Base-by-base conservation (phyloP, 2,329 filamentous ascomycete species). In the Aspergillus amoenus region DNA sequence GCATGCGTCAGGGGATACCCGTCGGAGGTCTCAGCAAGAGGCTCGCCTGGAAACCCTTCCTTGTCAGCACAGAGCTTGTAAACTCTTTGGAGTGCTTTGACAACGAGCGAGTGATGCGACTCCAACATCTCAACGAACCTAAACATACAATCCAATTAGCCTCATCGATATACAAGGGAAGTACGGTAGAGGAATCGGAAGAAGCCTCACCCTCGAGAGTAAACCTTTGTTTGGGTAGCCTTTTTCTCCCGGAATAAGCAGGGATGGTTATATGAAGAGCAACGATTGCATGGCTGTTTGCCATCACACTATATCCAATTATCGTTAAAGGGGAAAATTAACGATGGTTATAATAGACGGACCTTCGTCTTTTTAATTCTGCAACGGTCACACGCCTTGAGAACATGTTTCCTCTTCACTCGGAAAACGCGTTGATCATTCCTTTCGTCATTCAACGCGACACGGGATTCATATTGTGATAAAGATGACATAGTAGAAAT, bases 301-400 rank as follows among this genome's bases (percentile, higher is more conserved):
- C 75, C 75, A 69, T 78, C 75, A 61, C 75, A 78, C 75, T 78
- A 8, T n/a, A 43, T 43, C 32, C 51, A 56, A 21, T 58, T 32
- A 65, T 62, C 43, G 63, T 57, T 22, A 51, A 47, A 39, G 55
- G 41, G 45, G 18, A 42, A 21, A 21, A 34, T 17, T 12, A 18
- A 39, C 37, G 40, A 49, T 37, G 42, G 44, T n/a, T 52, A 48
- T 30, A 37, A 27, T 30, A 55, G 58, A 68, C 64, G 57, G 58
- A 77, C 75, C 70, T 78, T 78, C 56, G 75, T 77, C 63, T 78
- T 78, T 61, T 78, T 78, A 44, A 78, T 73, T 54, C 75, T 72
- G 62, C 75, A 78, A n/a, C 75, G 74, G 67, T 78, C 75, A 58
- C 75, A 78, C 5, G 75, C 75, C 55, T 77, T 78, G 15, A 77